Base-by-base conservation (phyloP, 257 asterid genomes). In the Thymus mandschuricus region DNA sequence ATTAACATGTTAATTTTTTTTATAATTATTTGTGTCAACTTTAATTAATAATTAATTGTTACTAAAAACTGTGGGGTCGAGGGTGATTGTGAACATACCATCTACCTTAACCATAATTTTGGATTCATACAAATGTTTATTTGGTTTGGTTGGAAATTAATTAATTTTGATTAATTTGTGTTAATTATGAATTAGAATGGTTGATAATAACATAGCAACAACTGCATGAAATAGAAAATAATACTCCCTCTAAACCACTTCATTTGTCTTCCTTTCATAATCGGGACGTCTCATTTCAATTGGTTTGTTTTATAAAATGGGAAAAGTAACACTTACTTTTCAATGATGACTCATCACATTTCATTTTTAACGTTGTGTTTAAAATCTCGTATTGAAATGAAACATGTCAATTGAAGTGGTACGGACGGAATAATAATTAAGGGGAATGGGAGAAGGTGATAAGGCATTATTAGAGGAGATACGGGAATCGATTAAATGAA, bases 41-140 rank as follows among this genome's bases (percentile, higher is more conserved):
- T 57, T 57, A 29, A 29, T 57, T 8, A 10, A 31, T 11, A 43
- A 21, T 49, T 21, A 43, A 41, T 1, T 44, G 9, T 44, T 9
- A 8, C 3, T 10, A 8, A 44, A 8, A 10, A 3, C 11, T 11
- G 49, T 60, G 44, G 11, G 64, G 46, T 44, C 27, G 46, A 54
- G 63, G 15, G 62, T 59, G 76, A 66, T 70, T 66, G 51, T 31
- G 52, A 69, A 56, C 67, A 35, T 70, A 52, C 62, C 70, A 76
- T 76, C 75, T 75, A 75, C 81, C 81, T 44, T 67, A 59, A 60
- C 78, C 59, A 70, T 52, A 64, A 71, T 30, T 38, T 83, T 46
- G 80, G 69, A 46, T 40, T 38, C 31, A 64, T 70, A 8, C 64
- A 55, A 46, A 21, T 21, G 21, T 21, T 21, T 69, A 52, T 51